phyloP scores from a whole-genome alignment of 225 moss, liverwort and hornwort species.

The Polytrichum commune region DNA sequence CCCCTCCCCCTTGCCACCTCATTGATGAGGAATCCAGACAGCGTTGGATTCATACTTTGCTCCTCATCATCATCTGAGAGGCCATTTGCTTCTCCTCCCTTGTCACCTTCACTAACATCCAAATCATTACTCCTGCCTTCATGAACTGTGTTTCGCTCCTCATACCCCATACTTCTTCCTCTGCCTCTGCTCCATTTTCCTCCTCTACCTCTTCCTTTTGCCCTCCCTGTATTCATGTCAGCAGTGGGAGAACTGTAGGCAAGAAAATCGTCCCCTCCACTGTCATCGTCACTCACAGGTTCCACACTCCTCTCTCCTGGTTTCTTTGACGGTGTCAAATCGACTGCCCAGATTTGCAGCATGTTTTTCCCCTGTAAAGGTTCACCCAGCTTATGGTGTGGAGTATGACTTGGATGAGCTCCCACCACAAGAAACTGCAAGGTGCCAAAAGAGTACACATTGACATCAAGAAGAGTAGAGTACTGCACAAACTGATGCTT shows the following conservation, averaged over 20 bases:
- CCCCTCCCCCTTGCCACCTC: constrained; percentile 29
- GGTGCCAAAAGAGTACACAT: too few species aligned
- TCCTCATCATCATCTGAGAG: constrained; percentile 26
- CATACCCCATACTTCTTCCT: constrained; percentile 3
- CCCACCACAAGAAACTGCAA: constrained; percentile 89
- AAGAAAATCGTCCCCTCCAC: constrained; percentile 10
- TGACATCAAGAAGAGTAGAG: not conserved
- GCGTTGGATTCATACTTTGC: constrained; percentile 21
- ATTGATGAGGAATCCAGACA: constrained; percentile 30
- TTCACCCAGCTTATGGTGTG: constrained; percentile 80
- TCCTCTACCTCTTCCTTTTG: constrained; percentile 44
- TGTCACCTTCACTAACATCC: constrained; percentile 15
- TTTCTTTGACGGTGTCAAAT: constrained; percentile 25
- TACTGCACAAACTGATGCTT: too few species aligned
- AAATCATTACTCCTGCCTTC: constrained; percentile 4
- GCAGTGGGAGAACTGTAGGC: constrained; percentile 9
- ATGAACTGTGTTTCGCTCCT: not conserved
- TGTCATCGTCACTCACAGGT: constrained; percentile 3
- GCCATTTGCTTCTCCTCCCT: constrained; percentile 2
- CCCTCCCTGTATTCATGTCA: constrained; percentile 13
- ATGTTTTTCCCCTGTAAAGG: constrained; percentile 64
- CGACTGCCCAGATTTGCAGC: constrained; percentile 86
- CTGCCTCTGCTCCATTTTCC: constrained; percentile 44
- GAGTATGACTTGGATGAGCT: constrained; percentile 59
- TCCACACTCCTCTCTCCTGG: constrained; percentile 9